Conservation (phyloP, 2,329 filamentous ascomycete species). For the Trichoderma lentiforme region DNA sequence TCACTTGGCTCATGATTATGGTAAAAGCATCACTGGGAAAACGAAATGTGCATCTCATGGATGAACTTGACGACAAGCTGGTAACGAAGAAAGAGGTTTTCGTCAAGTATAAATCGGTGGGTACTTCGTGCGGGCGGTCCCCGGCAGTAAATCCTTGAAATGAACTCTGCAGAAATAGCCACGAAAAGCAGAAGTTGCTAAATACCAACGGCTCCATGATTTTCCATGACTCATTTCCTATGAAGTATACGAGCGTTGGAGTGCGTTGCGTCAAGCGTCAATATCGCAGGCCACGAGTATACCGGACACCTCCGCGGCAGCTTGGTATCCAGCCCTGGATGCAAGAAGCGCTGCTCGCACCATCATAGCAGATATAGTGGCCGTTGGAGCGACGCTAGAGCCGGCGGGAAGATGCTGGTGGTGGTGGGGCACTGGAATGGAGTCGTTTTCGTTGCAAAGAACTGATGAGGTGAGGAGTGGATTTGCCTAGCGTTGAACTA, state of each 20-base stretch:
- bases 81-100: not conserved
- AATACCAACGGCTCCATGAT: not conserved
- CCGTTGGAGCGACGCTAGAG: constrained; percentile 6
- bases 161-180: not conserved
- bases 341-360: not conserved
- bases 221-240: not conserved
- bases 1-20: not conserved
- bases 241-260: not conserved
- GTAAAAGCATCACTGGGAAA: not conserved
- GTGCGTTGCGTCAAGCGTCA: not conserved
- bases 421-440: constrained; percentile 8
- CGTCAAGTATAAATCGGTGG: not conserved
- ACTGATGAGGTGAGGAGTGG: not conserved
- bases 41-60: not conserved
- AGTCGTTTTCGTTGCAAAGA: not conserved
- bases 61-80: not conserved
- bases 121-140: not conserved
- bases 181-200: not conserved
- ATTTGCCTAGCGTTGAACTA: not conserved
- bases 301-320: not conserved
- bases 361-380: not conserved
- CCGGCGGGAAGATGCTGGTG: constrained; percentile 8
- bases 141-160: not conserved
- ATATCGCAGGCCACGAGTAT: not conserved
- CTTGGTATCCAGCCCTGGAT: not conserved